Base-by-base conservation (phyloP, 2,329 filamentous ascomycete genomes). In the Sordariomycetes sp. region DNA sequence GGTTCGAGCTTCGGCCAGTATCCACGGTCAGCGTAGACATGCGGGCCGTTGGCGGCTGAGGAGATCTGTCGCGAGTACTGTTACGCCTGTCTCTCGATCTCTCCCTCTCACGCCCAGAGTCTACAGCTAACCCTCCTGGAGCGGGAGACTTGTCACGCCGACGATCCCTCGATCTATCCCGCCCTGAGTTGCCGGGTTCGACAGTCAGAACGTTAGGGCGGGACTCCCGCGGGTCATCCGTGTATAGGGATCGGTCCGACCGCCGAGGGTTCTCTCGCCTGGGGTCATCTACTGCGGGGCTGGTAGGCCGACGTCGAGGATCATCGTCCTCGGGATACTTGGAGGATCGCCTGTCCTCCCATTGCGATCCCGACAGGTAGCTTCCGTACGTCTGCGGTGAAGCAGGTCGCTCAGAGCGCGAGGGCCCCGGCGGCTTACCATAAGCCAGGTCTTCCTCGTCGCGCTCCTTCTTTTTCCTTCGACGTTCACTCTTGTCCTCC, bases 11-110 rank as follows among this genome's bases (percentile, higher is more conserved):
- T n/a, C 61, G 58, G 6, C 61, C 60, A 3, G 63, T 65, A 42
- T 61, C 63, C 28, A 77, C 68, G 2, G 58, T 64, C 24, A 76
- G 56, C n/a, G 55, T 61, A 2, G 69, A 71, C 70, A 71, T 70
- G 42, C 64, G 66, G 17, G 51, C 51, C 12, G 58, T 58, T 3
- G 68, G 67, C 4, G 70, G 70, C 41, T 59, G 55, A 1, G 69
- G 66, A 4, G 70, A 72, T 30, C 48, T 53, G 33, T 63, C 63
- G 24, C 63, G 54, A 34, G 49, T 49, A 40, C 55, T 48, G 33
- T 50, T 48, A 8, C 58, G 58, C 32, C 54, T 52, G 36, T 54
- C 53, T 41, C 42, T 42, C 1, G 49, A 52, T 9, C 44, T 39
- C 17, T 48, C 46, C 23, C 39, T 17, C n/a, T 34, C 35, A 5